Base-by-base conservation (phyloP, 345 rosid genomes). In the Corymbia maculata region DNA sequence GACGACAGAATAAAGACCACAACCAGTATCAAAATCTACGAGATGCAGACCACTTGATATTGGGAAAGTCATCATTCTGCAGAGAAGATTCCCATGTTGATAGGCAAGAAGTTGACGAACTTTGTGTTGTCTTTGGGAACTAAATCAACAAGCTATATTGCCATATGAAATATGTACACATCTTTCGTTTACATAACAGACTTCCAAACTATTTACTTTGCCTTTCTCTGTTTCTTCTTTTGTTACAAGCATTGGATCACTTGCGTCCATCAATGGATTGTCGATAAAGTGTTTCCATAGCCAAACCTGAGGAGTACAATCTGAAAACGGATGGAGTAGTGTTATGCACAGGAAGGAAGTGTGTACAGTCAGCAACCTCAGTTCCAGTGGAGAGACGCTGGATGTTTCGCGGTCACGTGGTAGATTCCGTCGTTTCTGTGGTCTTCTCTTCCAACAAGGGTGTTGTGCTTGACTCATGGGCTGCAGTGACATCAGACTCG, bases 361-460 rank as follows among this genome's bases (percentile, higher is more conserved):
- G 49, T 13, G 49, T 0, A 36, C 3, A 16, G 45, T 4, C 45
- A 68, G 12, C 32, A 45, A 68, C 79, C 79, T 68, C 22, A 8
- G 4, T 1, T 75, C 47, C 49, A 36, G 82, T 44, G 49, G 82
- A 75, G 42, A 75, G 49, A 75, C 36, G 13, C 49, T 19, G 84
- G 19, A 19, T 5, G 49, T 36, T 75, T 75, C 49, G 7, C 0
- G 13, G 66, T 68, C 30, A 42, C n/a, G 51, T 51, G 1, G 30
- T 45, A 24, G 47, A 52, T 42, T 42, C 85, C 52, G 82, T 85
- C 59, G 88, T 55, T 86, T 88, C 91, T 49, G 88, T 84, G 42
- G 87, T 79, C 89, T 90, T 86, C 86, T 89, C 92, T 86, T 92
- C 93, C 21, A 95, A 94, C 94, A 97, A 90, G 44, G 97, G 97